A percentile compares a stretch with the other conserved stretches of the same genome.
phyloP scores from a whole-genome alignment of 495 filamentous ascomycete species.

The Durotheca rogersii region DNA sequence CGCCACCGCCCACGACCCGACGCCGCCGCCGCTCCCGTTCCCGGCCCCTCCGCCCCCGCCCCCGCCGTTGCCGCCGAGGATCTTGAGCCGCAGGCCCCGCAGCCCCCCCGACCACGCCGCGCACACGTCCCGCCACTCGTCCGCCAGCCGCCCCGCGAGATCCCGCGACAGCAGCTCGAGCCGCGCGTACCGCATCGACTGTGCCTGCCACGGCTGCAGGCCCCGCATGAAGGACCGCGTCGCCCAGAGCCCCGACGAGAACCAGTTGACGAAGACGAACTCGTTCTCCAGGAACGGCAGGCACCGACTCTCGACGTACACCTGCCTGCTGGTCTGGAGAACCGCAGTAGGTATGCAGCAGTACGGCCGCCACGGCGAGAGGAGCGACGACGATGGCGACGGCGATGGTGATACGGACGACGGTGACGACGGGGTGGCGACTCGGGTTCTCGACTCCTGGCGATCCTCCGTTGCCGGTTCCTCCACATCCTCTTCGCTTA shows the following conservation, averaged over 20 bases:
- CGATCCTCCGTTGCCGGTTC: neutral
- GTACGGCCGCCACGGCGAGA: constrained; percentile 35
- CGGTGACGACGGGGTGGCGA: neutral
- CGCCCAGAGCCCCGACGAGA: constrained; percentile 35
- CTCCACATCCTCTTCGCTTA: neutral
- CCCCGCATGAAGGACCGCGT: constrained; percentile 31
- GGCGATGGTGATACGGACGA: constrained; percentile 31
- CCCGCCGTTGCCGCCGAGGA: constrained; percentile 24
- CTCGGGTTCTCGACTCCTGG: no score
- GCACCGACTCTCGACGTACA: constrained; percentile 36
- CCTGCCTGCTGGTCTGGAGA: constrained; percentile 32
- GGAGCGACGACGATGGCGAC: constrained; percentile 11
- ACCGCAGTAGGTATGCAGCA: constrained; percentile 35
- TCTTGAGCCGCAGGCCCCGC: constrained; percentile 33
- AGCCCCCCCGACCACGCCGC: constrained; percentile 30
- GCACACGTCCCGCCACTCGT: constrained; percentile 38
- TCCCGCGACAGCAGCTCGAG: constrained; percentile 34
- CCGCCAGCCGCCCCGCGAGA: constrained; percentile 12
- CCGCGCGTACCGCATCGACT: constrained; percentile 35
- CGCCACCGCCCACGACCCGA: constrained; percentile 26
- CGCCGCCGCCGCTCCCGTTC: constrained; percentile 10
- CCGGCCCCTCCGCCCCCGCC: neutral
- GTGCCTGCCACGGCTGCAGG: constrained; percentile 36
- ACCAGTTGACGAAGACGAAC: constrained; percentile 42
- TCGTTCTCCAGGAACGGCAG: constrained; percentile 41